Percentiles rank a stretch among this genome's conserved stretches.
Conservation (phyloP, 129 eudicot genomes). For the Pulicaria dysenterica region DNA sequence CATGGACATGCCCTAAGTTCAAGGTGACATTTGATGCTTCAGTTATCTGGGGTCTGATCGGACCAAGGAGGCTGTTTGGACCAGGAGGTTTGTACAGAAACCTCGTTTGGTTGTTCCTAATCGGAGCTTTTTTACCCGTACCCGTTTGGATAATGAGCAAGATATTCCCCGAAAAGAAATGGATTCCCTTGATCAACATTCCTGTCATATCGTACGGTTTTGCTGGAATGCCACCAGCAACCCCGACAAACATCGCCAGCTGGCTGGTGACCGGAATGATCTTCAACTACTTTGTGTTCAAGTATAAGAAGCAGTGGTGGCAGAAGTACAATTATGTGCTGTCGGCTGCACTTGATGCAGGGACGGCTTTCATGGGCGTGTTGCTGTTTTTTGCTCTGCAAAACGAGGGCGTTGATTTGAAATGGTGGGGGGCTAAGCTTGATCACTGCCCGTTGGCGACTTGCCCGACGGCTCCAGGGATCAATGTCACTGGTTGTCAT, state of each 20-base stretch:
- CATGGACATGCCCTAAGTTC: slow-evolving; percentile 98
- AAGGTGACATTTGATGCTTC: slow-evolving; percentile 88
- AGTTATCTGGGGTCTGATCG: slow-evolving; percentile 90
- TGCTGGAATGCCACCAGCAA: slow-evolving; percentile 99
- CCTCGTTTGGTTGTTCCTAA: slow-evolving; percentile 84
- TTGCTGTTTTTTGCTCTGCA: slow-evolving; percentile 77
- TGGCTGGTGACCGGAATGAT: slow-evolving; percentile 82
- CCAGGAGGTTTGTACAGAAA: slow-evolving; percentile 86
- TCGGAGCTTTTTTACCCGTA: slow-evolving; percentile 84
- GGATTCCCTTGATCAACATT: slow-evolving; percentile 92
- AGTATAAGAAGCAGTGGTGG: slow-evolving; percentile 90
- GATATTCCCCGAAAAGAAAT: slow-evolving; percentile 83
- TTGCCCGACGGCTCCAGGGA: slow-evolving; percentile 88
- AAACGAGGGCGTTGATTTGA: slow-evolving; percentile 69
- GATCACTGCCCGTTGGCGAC: slow-evolving; percentile 89
- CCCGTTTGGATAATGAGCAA: slow-evolving; percentile 89
- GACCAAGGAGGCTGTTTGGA: slow-evolving; percentile 80
- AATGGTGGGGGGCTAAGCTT: slow-evolving; percentile 90
- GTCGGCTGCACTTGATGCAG: slow-evolving; percentile 94
- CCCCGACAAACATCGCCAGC: slow-evolving; percentile 89
- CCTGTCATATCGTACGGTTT: slow-evolving; percentile 93
- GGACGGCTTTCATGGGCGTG: slow-evolving; percentile 96
- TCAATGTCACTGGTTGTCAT: slow-evolving; percentile 66
- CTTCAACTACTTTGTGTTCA: slow-evolving; percentile 87
- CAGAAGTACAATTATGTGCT: slow-evolving; percentile 79